These are phyloP conservation scores for Sclerotinia glacialis DNA, from an alignment of 2,329 filamentous ascomycete species.

Conservation along the genomic window DNA sequence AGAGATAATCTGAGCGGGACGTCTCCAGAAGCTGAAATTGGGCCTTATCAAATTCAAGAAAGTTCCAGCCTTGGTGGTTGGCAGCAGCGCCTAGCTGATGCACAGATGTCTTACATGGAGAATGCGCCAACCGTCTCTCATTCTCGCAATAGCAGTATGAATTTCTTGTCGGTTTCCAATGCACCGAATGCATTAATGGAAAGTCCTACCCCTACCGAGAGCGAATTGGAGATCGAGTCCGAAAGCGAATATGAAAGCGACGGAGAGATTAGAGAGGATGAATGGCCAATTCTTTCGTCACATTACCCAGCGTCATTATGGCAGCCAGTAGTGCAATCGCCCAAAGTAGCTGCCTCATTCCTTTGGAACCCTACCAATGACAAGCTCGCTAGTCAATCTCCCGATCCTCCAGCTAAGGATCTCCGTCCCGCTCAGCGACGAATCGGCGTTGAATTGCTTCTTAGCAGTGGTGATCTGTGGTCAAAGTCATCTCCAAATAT, in stretches of 20 bases:
- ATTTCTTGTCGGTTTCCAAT: conserved; percentile 43
- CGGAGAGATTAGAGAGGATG: conserved; percentile 9
- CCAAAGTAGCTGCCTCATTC: neutral
- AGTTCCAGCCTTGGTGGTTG: conserved; percentile 42
- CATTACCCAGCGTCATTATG: neutral
- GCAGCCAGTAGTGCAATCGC: neutral
- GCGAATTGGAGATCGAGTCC: conserved; percentile 33
- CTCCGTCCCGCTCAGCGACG: conserved; percentile 34
- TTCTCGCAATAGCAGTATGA: conserved; percentile 42
- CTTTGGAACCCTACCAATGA: neutral
- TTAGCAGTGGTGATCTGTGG: conserved; percentile 37
- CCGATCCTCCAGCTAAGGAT: conserved; percentile 35
- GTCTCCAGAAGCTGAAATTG: conserved; percentile 36
- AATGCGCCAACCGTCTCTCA: conserved; percentile 41
- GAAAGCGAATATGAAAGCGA: neutral
- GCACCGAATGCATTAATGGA: conserved; percentile 41
- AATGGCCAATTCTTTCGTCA: neutral
- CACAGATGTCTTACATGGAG: conserved; percentile 47
- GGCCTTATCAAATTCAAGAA: conserved; percentile 35
- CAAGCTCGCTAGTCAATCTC: conserved; percentile 6
- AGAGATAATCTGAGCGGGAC: conserved; percentile 37
- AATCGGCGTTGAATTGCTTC: conserved; percentile 23
- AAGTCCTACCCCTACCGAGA: conserved; percentile 56
- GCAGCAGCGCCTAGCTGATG: conserved; percentile 48
- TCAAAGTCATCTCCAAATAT: conserved; percentile 29